A percentile compares a stretch with the other conserved stretches of the same genome.
Conservation (phyloP, 176 grass and related monocot species). For the Oryza rufipogon region DNA sequence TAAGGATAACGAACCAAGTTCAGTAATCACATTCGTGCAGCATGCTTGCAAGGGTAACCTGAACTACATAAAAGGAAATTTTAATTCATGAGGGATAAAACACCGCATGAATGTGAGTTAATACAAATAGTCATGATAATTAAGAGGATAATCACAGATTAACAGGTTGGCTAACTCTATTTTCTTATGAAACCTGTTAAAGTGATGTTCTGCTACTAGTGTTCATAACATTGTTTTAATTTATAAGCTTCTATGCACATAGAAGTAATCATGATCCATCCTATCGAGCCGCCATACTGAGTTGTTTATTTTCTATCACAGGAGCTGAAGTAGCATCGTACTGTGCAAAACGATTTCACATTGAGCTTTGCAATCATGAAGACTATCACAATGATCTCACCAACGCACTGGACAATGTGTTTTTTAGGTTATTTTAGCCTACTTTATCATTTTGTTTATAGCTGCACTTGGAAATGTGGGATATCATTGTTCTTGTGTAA, state of each 20-base stretch:
- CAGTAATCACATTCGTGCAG: background rate
- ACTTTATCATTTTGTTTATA: constrained; percentile 14
- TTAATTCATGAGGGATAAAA: background rate
- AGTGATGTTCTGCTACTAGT: background rate
- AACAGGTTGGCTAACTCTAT: background rate
- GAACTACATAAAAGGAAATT: background rate
- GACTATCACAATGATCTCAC: background rate
- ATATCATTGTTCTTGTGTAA: constrained; percentile 26
- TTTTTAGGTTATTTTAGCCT: constrained; percentile 32
- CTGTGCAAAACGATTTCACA: constrained; percentile 29
- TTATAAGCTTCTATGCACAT: background rate
- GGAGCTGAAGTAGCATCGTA: constrained; percentile 36
- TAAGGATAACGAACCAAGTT: constrained; percentile 9
- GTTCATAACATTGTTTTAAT: background rate
- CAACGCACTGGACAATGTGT: constrained; percentile 2
- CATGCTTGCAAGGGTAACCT: background rate
- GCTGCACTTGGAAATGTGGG: background rate
- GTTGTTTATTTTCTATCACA: constrained; percentile 26
- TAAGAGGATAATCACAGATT: background rate
- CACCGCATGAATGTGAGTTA: background rate
- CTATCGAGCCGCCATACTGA: background rate
- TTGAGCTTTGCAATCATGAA: background rate
- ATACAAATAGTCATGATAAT: background rate
- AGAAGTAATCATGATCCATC: background rate
- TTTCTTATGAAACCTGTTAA: background rate